These are phyloP conservation scores for Boletus subparvulus DNA, from an alignment of 768 basidiomycete genomes.

Conservation along the genomic window DNA sequence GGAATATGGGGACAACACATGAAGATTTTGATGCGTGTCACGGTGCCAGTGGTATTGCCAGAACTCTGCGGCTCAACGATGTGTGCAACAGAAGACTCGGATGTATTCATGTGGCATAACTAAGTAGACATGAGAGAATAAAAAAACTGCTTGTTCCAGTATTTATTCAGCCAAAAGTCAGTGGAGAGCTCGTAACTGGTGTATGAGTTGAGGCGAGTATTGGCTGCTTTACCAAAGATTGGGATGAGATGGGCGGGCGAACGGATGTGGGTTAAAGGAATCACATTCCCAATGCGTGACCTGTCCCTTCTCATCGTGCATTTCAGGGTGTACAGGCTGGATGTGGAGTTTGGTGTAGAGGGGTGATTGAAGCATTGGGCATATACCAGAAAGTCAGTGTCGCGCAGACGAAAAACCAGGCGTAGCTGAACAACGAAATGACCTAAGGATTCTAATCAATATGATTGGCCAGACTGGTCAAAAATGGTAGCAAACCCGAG, in stretches of 20 bases:
- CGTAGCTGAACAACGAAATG: not conserved
- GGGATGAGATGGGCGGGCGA: not conserved
- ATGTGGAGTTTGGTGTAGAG: not conserved
- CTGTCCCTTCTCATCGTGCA: not conserved
- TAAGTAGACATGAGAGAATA: not conserved
- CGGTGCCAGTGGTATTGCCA: too few species aligned
- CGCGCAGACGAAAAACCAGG: not conserved
- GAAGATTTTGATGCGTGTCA: too few species aligned
- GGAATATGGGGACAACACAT: too few species aligned
- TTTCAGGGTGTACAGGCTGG: not conserved
- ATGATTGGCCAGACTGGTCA: not conserved
- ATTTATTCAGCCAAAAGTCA: not conserved
- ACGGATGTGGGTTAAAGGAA: not conserved
- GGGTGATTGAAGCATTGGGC: not conserved
- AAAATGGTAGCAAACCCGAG: not conserved
- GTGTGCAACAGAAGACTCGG: not conserved
- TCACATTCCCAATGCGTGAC: not conserved
- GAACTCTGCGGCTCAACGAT: too few species aligned
- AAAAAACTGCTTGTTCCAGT: not conserved
- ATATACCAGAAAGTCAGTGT: not conserved
- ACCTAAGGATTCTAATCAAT: not conserved
- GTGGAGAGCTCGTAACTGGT: not conserved
- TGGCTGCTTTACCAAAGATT: not conserved
- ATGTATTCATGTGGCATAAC: too few species aligned
- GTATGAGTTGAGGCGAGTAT: not conserved